Base-by-base conservation (phyloP, 495 filamentous ascomycete genomes). In the Corynascus novoguineensis region DNA sequence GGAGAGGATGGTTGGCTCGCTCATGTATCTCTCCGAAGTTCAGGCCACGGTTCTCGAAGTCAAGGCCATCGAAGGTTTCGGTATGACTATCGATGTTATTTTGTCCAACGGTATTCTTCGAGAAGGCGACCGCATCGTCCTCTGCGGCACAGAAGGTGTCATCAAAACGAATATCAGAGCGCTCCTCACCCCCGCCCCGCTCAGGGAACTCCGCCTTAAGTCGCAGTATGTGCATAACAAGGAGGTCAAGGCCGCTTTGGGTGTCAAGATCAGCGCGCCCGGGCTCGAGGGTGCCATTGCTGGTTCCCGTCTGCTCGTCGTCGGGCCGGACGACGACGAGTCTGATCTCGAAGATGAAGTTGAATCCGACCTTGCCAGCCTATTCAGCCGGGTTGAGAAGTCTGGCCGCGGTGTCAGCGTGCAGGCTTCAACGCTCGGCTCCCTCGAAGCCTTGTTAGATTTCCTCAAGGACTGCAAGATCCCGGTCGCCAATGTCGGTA, bases 1-100 rank as follows among this genome's bases (percentile, higher is more conserved):
- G 73, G 92, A 99, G 77, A 86, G 95, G 56, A 97, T 99, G 95
- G 95, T 92, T 52, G 92, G 86, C 67, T 86, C 89, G 48, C 81
- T 99, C 60, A 99, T 99, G 95, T 99, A 97, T 71, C 80, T 97
- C 42, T 93, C 91, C 11, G 92, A 97, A 73, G 89, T 99, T 25
- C 91, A 99, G 74, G 92, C 89, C 71, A 99, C 95, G 6, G 92
- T 99, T 41, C 83, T 99, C 29, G 95, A 99, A 75, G 95, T 99
- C 64, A 99, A 99, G 80, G 89, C 93, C 19, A 96, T 99, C 56
- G 95, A 99, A 71, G 95, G 95, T 71, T 86, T 97, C 55, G 95
- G 95, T 68, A 97, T 95, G 66, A 99, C 95, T 45, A 99, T 99
- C 65, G 95, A 99, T 70, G 95, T 99, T 57, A 84, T 99, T 60